These are phyloP conservation scores for Parathielavia hyrcaniae DNA, from an alignment of 495 filamentous ascomycete genomes.

Conservation along the genomic window DNA sequence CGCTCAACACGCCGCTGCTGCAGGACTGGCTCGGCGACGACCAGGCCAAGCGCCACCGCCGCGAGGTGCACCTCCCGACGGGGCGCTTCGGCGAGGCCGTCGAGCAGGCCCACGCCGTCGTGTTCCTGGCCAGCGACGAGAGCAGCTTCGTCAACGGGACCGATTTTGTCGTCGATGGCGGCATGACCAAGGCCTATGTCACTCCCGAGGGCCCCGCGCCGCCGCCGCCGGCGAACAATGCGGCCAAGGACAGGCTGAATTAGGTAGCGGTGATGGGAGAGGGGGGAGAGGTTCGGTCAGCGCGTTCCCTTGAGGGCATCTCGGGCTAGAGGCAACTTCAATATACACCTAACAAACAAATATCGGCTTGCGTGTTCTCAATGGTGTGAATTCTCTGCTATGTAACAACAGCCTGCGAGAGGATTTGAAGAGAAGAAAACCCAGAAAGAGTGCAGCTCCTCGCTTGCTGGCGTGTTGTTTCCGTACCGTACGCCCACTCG, in stretches of 20 bases:
- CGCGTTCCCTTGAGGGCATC: not conserved
- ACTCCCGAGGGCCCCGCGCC: constrained; percentile 78
- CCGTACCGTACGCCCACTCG: too few species aligned
- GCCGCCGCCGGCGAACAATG: constrained; percentile 65
- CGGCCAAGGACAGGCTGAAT: constrained; percentile 35
- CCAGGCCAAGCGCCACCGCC: constrained; percentile 68
- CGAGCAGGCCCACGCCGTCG: constrained; percentile 87
- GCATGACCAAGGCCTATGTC: constrained; percentile 93
- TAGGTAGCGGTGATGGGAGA: constrained; percentile 8
- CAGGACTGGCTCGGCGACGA: constrained; percentile 96
- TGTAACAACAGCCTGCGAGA: too few species aligned
- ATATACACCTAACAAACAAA: too few species aligned
- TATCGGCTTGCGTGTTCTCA: too few species aligned
- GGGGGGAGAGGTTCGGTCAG: not conserved
- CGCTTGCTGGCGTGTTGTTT: too few species aligned
- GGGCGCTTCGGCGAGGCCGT: constrained; percentile 95
- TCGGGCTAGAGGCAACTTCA: too few species aligned
- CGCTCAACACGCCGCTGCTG: constrained; percentile 78
- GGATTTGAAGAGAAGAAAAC: too few species aligned
- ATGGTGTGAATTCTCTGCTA: too few species aligned
- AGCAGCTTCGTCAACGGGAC: constrained; percentile 85
- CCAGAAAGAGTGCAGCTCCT: too few species aligned
- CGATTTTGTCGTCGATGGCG: constrained; percentile 95
- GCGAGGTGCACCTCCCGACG: constrained; percentile 90
- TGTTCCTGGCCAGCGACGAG: constrained; percentile 93